Conservation (phyloP, 805 yeast species). For the Lachancea meyersii region DNA sequence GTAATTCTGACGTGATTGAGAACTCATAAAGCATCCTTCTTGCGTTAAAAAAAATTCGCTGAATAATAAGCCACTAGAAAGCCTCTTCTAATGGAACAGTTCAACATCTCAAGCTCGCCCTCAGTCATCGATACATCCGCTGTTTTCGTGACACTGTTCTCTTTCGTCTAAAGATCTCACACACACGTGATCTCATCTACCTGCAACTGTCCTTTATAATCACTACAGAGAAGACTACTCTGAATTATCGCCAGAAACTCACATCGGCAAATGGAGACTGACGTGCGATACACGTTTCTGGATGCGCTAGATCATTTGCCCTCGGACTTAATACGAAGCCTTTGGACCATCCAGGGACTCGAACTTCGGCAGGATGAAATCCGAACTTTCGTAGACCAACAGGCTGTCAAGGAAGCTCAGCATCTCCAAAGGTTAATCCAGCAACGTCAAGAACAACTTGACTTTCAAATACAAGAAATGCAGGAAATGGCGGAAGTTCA, state of each 20-base stretch:
- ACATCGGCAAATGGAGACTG: constrained; percentile 14
- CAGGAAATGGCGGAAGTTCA: constrained; percentile 11
- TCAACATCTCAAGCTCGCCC: too few relatives aligned
- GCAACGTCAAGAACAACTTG: constrained; percentile 22
- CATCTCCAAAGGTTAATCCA: constrained; percentile 24
- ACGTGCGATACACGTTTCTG: constrained; percentile 36
- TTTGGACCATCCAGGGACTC: constrained; percentile 38
- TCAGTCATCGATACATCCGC: too few relatives aligned
- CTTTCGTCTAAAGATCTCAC: too few relatives aligned
- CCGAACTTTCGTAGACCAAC: constrained; percentile 17
- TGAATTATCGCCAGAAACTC: background rate
- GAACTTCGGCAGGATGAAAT: constrained; percentile 21
- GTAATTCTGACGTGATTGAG: too few relatives aligned
- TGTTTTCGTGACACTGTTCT: too few relatives aligned
- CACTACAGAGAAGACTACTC: background rate
- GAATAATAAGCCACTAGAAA: too few relatives aligned
- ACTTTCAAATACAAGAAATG: constrained; percentile 16
- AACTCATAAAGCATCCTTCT: too few relatives aligned
- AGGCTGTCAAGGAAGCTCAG: constrained; percentile 30
- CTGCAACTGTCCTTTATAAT: background rate
- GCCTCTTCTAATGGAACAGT: too few relatives aligned
- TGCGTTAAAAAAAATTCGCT: too few relatives aligned
- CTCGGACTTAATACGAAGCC: constrained; percentile 37
- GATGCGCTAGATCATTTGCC: constrained; percentile 39
- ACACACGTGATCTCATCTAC: background rate